Evolutionary conservation across 2,329 filamentous ascomycete genomes (phyloP).

Genomic region (Talaromyces sp.): DNA sequence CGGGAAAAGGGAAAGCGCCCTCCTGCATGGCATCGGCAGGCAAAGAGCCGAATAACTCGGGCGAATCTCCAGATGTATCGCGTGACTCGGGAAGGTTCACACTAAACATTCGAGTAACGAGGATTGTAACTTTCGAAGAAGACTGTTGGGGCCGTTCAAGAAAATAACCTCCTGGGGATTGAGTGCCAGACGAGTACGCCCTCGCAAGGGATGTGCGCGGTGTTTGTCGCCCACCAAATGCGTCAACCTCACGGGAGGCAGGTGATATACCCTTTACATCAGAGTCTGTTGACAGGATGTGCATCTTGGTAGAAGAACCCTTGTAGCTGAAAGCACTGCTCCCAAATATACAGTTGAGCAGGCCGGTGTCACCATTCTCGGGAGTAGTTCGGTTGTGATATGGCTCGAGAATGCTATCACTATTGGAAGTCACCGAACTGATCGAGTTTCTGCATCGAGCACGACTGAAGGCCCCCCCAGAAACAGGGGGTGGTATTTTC

Average conservation of each 20-base stretch:
- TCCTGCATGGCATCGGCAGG: conserved; percentile 30
- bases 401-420: conserved; percentile 23
- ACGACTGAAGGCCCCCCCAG: conserved; percentile 35
- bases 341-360: conserved; percentile 57
- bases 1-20: conserved; percentile 32
- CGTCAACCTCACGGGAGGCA: conserved; percentile 13
- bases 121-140: conserved; percentile 46
- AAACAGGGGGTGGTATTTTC: conserved; percentile 21
- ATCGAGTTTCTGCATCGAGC: conserved; percentile 43
- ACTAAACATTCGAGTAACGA: conserved; percentile 57
- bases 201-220: conserved; percentile 30
- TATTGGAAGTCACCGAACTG: conserved; percentile 27
- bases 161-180: conserved; percentile 13
- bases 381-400: conserved; percentile 32
- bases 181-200: conserved; percentile 33
- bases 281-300: conserved; percentile 46
- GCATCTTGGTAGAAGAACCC: conserved; percentile 57
- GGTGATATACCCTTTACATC: conserved; percentile 24
- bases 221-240: conserved; percentile 11
- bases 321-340: conserved; percentile 53
- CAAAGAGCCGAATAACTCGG: conserved; percentile 23
- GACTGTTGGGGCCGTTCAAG: conserved; percentile 25
- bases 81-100: conserved; percentile 47
- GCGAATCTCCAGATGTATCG: conserved; percentile 28
- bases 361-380: conserved; percentile 49